Evolutionary conservation across 2,329 filamentous ascomycete genomes (phyloP), one percentile per base, ranked within the genome.

Genomic region (Pezicula rhizophila): DNA sequence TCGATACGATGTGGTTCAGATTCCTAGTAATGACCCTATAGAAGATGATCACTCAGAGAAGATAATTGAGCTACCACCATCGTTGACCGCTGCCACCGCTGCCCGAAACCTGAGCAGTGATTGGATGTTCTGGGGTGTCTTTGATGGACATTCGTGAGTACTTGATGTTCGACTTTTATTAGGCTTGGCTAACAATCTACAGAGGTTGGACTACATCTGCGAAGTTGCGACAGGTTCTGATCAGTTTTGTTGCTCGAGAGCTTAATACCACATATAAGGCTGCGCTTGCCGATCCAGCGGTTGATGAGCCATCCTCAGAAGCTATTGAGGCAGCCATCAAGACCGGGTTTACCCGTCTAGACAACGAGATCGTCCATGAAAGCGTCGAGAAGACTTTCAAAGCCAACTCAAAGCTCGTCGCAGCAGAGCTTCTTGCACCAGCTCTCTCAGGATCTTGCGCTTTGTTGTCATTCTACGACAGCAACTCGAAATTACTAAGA

Each of bases 121-220:
- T 68, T 99, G 93, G 93, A 97, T 97, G 90, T 99, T 99, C 68
- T 99, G 95, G 93, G 93, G 91, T 50, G 91, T 99, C 15, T 99
- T 97, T 68, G 93, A 99, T 64, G 93, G 93, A 0, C 93, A 99
- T 69, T 89, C 88, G 89, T 92, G 73, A 68, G 79, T 78, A 14
- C 20, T 25, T 10, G 14, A 38, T 2, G 52, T 45, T 10, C 31
- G 8, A n/a, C 37, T 7, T 25, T 7, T 38, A 39, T 26, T 10
- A 12, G 5, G 11, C 28, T 1, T 31, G 11, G 47, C 56, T 65
- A 55, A 59, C 53, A 53, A 15, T 23, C 39, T 25, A 49, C 59
- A 95, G 89, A 41, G 93, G 93, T 58, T 99, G 93, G 93, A 96
- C 93, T 4, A 99, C 93, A 6, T 97, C 93, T 35, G 93, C 93